Evolutionary conservation across 306 rosid species (phyloP).

Genomic region (Vigna radiata): DNA sequence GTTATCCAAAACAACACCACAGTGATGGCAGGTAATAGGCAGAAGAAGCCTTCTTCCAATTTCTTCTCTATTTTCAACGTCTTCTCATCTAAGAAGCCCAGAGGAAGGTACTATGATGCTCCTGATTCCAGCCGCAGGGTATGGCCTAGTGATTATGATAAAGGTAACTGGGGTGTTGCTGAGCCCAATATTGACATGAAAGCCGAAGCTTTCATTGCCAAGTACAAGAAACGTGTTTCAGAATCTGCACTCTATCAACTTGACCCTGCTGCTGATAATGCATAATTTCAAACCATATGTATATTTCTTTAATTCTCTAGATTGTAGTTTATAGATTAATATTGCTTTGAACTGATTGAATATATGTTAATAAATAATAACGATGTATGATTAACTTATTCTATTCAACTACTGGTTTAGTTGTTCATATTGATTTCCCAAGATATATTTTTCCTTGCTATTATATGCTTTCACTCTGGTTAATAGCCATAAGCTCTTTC

Average conservation of each 20-base stretch:
- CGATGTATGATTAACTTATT: not conserved
- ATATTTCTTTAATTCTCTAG: constrained; percentile 7
- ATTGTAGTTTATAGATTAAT: not conserved
- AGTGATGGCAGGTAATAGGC: constrained; percentile 60
- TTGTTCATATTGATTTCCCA: not conserved
- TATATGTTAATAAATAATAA: constrained; percentile 9
- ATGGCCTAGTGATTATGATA: constrained; percentile 72
- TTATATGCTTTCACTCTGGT: not conserved
- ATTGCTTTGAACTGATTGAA: constrained; percentile 31
- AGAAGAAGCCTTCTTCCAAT: constrained; percentile 48
- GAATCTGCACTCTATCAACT: constrained; percentile 51
- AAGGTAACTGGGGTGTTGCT: constrained; percentile 55
- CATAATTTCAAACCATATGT: constrained; percentile 1
- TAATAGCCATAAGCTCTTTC: not conserved
- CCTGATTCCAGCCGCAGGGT: constrained; percentile 46
- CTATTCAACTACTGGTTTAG: not conserved
- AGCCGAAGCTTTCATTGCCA: constrained; percentile 60
- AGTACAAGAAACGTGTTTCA: constrained; percentile 49
- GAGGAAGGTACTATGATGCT: constrained; percentile 37
- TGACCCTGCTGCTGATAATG: constrained; percentile 8
- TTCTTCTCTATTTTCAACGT: constrained; percentile 62
- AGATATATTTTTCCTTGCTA: not conserved
- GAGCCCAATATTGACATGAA: constrained; percentile 64
- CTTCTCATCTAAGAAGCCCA: constrained; percentile 47
- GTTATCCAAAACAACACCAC: not conserved